Percentiles rank a stretch among this genome's conserved stretches.
Conservation (phyloP, 345 rosid species). For the Acer campestre region DNA sequence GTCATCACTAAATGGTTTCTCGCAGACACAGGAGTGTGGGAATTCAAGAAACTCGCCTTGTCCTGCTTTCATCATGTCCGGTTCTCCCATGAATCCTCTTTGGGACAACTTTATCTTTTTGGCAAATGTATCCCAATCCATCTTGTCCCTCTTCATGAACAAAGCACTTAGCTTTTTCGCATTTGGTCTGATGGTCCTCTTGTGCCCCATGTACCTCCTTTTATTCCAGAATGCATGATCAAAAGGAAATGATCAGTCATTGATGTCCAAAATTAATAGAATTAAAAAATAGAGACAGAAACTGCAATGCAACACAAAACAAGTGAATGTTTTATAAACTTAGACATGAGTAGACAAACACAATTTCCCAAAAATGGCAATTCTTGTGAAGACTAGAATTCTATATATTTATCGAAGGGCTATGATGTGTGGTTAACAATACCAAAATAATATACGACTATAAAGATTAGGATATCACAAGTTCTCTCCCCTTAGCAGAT, state of each 20-base stretch:
- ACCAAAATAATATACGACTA: background rate
- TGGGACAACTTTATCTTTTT: constrained; percentile 84
- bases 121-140: constrained; percentile 84
- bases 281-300: background rate
- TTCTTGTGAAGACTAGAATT: background rate
- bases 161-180: constrained; percentile 84
- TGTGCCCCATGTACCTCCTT: constrained; percentile 97
- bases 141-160: constrained; percentile 62
- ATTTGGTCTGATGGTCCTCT: constrained; percentile 94
- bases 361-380: background rate
- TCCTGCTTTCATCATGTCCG: constrained; percentile 83
- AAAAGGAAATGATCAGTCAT: constrained; percentile 11
- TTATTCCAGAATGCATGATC: constrained; percentile 13
- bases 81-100: constrained; percentile 99
- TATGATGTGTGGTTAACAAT: background rate
- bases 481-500: background rate
- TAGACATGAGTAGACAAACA: background rate
- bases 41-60: constrained; percentile 90
- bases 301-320: background rate
- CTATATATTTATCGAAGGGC: background rate
- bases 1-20: constrained; percentile 46
- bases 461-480: background rate
- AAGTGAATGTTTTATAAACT: background rate
- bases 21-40: constrained; percentile 81
- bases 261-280: background rate